Base-by-base conservation (phyloP, 495 filamentous ascomycete species). In the Echria macrotheca region DNA sequence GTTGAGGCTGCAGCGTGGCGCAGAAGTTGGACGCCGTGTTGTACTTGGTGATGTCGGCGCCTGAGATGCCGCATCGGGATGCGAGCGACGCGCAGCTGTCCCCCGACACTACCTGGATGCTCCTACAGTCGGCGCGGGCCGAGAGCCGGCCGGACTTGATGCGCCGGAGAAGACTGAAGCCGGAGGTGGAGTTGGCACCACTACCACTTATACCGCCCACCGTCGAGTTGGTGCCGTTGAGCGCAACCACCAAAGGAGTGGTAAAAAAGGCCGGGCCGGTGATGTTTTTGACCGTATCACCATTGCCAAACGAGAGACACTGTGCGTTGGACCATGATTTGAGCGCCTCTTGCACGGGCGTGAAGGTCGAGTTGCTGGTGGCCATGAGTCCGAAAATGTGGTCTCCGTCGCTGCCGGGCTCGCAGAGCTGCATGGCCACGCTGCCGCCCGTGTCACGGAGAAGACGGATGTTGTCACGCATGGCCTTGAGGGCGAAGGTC, bases 81-180 rank as follows among this genome's bases (percentile, higher is more conserved):
- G 68, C 71, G 10, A 77, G 59, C 0, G 59, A 44, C 14, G 17
- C 52, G 28, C 74, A 77, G 11, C 43, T 45, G 33, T 77, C 72
- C 22, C 67, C 68, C 5, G 46, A 38, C 17, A 22, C 46, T 4
- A 65, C 64, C 48, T 62, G 53, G 3, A 60, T 35, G 4, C 47
- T 57, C 5, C 8, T 3, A 32, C 63, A 67, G 22, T 19, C 19
- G 37, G 37, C 37, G 26, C 43, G 42, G 37, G 19, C 37, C 15
- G 37, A 41, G 15, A 10, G 15, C 37, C 37, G 37, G 15, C 23
- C 15, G 15, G 8, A 23, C 23, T 23, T 14, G 37, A 7, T 19
- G 5, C 4, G 15, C 19, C 37, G 37, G 4, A 3, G 15, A 41
- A 7, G 4, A 41, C 18, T 4, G 15, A 4, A 23, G 37, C 11